phyloP scores from a whole-genome alignment of 2,329 filamentous ascomycete species.

The Penicillium sp. region DNA sequence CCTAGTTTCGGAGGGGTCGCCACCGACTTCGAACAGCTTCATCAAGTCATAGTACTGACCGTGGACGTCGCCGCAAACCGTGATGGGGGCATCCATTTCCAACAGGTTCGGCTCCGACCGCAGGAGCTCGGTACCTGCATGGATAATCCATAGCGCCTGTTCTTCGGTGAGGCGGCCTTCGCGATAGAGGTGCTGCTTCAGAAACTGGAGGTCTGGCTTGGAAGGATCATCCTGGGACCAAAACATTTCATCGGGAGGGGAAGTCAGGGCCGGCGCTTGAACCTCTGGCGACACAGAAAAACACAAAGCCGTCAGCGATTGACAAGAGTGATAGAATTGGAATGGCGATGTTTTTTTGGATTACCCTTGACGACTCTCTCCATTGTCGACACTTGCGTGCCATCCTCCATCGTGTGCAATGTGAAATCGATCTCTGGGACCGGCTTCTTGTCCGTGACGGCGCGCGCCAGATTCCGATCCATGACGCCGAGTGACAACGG shows the following conservation, averaged over 20 bases:
- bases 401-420: slow-evolving; percentile 97
- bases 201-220: slow-evolving; percentile 87
- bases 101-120: slow-evolving; percentile 88
- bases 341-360: not conserved
- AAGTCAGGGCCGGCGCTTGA: slow-evolving; percentile 89
- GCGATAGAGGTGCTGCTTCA: slow-evolving; percentile 97
- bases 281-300: slow-evolving; percentile 61
- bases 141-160: slow-evolving; percentile 93
- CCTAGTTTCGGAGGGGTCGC: slow-evolving; percentile 89
- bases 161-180: slow-evolving; percentile 96
- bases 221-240: slow-evolving; percentile 76
- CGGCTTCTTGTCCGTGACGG: slow-evolving; percentile 90
- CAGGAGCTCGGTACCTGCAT: slow-evolving; percentile 78
- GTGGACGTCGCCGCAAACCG: slow-evolving; percentile 95
- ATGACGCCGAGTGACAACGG: slow-evolving; percentile 30
- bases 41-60: slow-evolving; percentile 99
- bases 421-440: slow-evolving; percentile 98
- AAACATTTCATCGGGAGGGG: slow-evolving; percentile 90
- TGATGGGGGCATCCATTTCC: slow-evolving; percentile 99
- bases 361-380: slow-evolving; percentile 98
- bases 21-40: slow-evolving; percentile 98
- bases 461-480: slow-evolving; percentile 62
- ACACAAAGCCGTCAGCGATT: slow-evolving; percentile 12
- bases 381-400: slow-evolving; percentile 84
- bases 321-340: not conserved